These are phyloP conservation scores for Pichia gijzeniarum DNA, from an alignment of 805 yeast species.

Conservation along the genomic window DNA sequence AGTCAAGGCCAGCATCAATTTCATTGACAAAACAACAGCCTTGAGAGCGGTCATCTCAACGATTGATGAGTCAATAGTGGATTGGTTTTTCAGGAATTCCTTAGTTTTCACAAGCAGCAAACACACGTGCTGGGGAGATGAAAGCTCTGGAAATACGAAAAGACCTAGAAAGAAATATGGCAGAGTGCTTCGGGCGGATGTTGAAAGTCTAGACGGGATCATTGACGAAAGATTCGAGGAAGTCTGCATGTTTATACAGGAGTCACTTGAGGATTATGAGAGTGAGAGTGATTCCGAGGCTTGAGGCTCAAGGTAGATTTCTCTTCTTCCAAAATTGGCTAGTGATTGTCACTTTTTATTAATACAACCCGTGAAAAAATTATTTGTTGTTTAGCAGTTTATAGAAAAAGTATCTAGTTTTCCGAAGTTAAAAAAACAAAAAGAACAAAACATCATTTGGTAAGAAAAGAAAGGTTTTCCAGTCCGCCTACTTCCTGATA, in stretches of 20 bases:
- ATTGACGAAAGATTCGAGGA: constrained; percentile 80
- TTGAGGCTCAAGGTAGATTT: no score
- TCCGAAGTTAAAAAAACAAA: no score
- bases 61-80: constrained; percentile 82
- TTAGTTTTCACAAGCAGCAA: constrained; percentile 68
- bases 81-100: constrained; percentile 87
- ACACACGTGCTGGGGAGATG: constrained; percentile 74
- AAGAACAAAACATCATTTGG: no score
- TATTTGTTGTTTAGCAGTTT: no score
- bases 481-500: no score
- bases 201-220: constrained; percentile 69
- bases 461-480: no score
- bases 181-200: constrained; percentile 68
- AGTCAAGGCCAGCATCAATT: constrained; percentile 66
- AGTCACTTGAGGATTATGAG: constrained; percentile 65
- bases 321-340: not conserved
- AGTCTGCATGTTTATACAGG: constrained; percentile 75
- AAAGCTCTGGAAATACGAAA: constrained; percentile 34
- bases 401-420: no score
- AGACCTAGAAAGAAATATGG: constrained; percentile 90
- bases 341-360: no score
- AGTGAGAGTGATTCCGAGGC: constrained; percentile 30
- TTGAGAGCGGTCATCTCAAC: constrained; percentile 77
- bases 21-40: constrained; percentile 57
- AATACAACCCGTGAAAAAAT: no score